These are phyloP conservation scores for Urtica urens DNA, from an alignment of 306 rosid species.

Conservation along the genomic window DNA sequence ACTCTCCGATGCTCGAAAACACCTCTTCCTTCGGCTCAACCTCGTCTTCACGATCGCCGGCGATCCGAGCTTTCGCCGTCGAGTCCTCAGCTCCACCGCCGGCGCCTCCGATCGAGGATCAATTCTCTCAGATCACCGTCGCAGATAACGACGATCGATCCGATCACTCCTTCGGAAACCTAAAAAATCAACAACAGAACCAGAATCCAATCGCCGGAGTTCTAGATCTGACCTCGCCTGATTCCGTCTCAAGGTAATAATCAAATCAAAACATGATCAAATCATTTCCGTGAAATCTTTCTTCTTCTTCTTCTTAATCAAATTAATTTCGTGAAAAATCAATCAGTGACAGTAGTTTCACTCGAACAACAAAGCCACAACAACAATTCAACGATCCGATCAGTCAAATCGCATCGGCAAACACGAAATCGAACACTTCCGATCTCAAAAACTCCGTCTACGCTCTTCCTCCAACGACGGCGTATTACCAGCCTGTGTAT, in stretches of 20 bases:
- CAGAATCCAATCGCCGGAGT: slow-evolving; percentile 39
- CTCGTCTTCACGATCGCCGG: slow-evolving; percentile 75
- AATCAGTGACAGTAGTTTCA: slow-evolving; percentile 71
- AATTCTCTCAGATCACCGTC: slow-evolving; percentile 67
- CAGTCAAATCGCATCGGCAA: slow-evolving; percentile 45
- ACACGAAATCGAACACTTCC: slow-evolving; percentile 35
- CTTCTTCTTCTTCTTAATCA: slow-evolving; percentile 1
- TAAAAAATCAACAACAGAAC: slow-evolving; percentile 36
- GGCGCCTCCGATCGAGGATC: slow-evolving; percentile 89
- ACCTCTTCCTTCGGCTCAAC: slow-evolving; percentile 88
- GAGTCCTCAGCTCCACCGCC: too few relatives aligned
- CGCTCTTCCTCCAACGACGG: slow-evolving; percentile 69
- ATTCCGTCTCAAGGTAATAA: slow-evolving; percentile 96
- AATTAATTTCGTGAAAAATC: slow-evolving; percentile 29
- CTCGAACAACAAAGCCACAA: slow-evolving; percentile 40
- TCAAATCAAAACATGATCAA: too few relatives aligned
- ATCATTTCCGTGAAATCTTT: too few relatives aligned
- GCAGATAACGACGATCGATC: slow-evolving; percentile 85
- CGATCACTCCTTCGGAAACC: slow-evolving; percentile 50
- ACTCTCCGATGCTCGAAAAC: slow-evolving; percentile 87
- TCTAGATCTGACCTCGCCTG: slow-evolving; percentile 72
- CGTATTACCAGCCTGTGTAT: slow-evolving; percentile 67
- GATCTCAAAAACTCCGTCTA: slow-evolving; percentile 50
- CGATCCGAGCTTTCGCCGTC: slow-evolving; percentile 87
- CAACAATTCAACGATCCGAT: slow-evolving; percentile 54